Base-by-base conservation (phyloP, 2,329 filamentous ascomycete species). In the Cytospora chrysosperma region DNA sequence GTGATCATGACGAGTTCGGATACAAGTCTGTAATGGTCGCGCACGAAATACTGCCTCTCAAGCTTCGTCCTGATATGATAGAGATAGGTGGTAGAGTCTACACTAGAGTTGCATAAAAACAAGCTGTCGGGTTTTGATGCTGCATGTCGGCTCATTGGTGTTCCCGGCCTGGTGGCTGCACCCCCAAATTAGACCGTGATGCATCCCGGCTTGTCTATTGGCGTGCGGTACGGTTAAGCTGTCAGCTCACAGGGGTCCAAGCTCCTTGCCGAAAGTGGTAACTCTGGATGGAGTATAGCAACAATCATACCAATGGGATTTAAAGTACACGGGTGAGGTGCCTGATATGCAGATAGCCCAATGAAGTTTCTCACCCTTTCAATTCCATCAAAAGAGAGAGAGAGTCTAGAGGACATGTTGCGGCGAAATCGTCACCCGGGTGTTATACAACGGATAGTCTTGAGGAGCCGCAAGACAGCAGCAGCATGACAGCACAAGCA, bases 241-340 rank as follows among this genome's bases (percentile, higher is more conserved):
- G 51, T 47, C 19, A 37, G 24, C 7, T 32, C 24, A n/a, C 40
- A 28, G 30, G 30, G 60, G 60, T 37, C 60, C 60, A 62, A 62
- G 60, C 60, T 62, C 60, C 60, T 58, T 62, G 30, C 54, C 60
- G 21, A 61, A 61, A 50, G 51, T 37, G 43, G 54, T 30, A 27
- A 34, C 32, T 13, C 8, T 17, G 4, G 4, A 21, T 47, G n/a
- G 19, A 21, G 12, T 13, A 5, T 12, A 21, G 40, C n/a, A n/a
- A n/a, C n/a, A n/a, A n/a, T n/a, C n/a, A n/a, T n/a, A n/a, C n/a
- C n/a, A n/a, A 21, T 21, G 40, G 19, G 19, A n/a, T n/a, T n/a
- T n/a, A n/a, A n/a, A n/a, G n/a, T n/a, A n/a, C n/a, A n/a, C n/a
- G n/a, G n/a, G n/a, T n/a, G n/a, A n/a, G n/a, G n/a, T n/a, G n/a